Evolutionary conservation across 345 rosid genomes (phyloP).

Genomic region (Pugionium dolabratum): DNA sequence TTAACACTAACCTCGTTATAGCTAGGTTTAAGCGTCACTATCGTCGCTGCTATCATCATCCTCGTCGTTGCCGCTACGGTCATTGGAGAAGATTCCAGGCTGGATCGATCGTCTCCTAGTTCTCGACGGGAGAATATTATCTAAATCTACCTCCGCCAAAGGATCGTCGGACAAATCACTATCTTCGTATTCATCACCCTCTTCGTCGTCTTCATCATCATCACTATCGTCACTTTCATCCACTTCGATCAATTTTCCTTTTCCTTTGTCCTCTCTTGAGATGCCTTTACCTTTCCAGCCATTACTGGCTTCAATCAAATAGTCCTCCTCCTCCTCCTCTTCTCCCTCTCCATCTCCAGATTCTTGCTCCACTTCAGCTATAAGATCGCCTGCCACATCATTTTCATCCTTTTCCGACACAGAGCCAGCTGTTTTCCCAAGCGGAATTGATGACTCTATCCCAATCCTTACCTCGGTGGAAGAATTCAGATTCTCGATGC

Average conservation of each 20-base stretch:
- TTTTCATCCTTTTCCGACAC: slow-evolving; percentile 7
- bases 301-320: slow-evolving; percentile 38
- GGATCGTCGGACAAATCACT: slow-evolving; percentile 87
- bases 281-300: slow-evolving; percentile 60
- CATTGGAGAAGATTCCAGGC: slow-evolving; percentile 57
- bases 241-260: slow-evolving; percentile 48
- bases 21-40: slow-evolving; percentile 46
- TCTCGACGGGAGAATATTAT: slow-evolving; percentile 86
- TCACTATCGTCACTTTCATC: slow-evolving; percentile 53
- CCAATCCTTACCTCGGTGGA: slow-evolving; percentile 12
- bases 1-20: slow-evolving; percentile 32
- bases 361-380: slow-evolving; percentile 22
- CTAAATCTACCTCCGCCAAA: slow-evolving; percentile 89
- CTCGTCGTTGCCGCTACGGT: slow-evolving; percentile 27
- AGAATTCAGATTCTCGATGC: slow-evolving; percentile 11
- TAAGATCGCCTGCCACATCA: slow-evolving; percentile 26
- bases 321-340: slow-evolving; percentile 28
- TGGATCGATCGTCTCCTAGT: slow-evolving; percentile 55
- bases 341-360: slow-evolving; percentile 27
- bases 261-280: slow-evolving; percentile 43
- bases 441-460: slow-evolving; percentile 23
- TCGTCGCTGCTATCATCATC: slow-evolving; percentile 46
- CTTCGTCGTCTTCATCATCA: slow-evolving; percentile 50
- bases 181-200: slow-evolving; percentile 46
- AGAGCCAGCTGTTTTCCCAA: slow-evolving; percentile 22